Conservation (phyloP, 164 flowering plant species). For the Annona cherimola region DNA sequence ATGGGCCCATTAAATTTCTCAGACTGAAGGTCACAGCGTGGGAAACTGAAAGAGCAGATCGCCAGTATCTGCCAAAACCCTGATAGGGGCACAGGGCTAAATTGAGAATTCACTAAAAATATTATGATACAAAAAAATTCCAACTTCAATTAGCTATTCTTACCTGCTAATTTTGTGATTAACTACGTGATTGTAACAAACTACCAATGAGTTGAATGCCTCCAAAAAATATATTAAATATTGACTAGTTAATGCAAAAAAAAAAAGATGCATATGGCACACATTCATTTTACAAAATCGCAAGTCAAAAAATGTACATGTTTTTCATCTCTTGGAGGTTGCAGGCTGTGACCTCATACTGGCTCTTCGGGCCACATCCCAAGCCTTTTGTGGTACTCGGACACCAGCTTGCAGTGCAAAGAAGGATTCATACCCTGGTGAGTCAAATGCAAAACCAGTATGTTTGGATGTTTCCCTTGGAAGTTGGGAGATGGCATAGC, state of each 20-base stretch:
- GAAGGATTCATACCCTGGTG: conserved; percentile 96
- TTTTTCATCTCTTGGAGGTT: conserved; percentile 17
- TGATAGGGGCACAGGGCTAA: no score
- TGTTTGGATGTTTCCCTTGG: conserved; percentile 77
- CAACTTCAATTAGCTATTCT: no score
- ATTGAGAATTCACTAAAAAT: no score
- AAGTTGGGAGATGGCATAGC: conserved; percentile 71
- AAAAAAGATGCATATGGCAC: conserved; percentile 7
- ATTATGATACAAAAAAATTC: no score
- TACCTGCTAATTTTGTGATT: no score
- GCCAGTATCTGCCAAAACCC: no score
- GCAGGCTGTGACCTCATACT: conserved; percentile 58
- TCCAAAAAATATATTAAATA: not conserved
- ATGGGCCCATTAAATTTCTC: no score
- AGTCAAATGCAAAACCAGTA: conserved; percentile 95
- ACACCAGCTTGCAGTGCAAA: conserved; percentile 85
- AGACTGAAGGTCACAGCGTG: no score
- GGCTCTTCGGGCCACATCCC: conserved; percentile 98
- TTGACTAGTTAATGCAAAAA: not conserved
- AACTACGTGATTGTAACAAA: no score
- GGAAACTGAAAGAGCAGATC: no score
- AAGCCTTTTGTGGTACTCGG: conserved; percentile 80
- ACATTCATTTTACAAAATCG: not conserved
- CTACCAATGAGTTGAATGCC: not conserved
- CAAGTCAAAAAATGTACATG: not conserved